Evolutionary conservation across 306 rosid species (phyloP).

Genomic region (Arachis hypogaea): DNA sequence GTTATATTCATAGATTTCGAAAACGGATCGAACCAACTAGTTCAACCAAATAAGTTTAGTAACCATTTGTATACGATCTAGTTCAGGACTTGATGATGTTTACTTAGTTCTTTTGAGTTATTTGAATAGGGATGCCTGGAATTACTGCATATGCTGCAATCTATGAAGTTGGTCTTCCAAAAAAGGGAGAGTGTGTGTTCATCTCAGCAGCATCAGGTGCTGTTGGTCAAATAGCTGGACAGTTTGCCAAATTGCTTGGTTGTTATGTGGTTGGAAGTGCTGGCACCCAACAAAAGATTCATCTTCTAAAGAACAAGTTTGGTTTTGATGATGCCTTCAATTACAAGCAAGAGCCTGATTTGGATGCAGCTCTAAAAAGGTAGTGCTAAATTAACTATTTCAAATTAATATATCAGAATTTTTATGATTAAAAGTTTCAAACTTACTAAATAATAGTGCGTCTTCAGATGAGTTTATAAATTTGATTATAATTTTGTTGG

Average conservation of each 20-base stretch:
- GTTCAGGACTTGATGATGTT: no score
- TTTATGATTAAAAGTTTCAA: no score
- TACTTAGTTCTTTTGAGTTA: not conserved
- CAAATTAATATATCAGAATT: no score
- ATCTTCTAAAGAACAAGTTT: conserved; percentile 42
- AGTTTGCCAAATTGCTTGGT: conserved; percentile 41
- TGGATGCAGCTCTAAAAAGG: conserved; percentile 43
- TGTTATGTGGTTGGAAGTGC: conserved; percentile 49
- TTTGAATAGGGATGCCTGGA: conserved; percentile 45
- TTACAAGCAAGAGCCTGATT: conserved; percentile 43
- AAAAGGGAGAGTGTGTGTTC: conserved; percentile 40
- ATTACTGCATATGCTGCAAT: conserved; percentile 41
- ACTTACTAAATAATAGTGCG: not conserved
- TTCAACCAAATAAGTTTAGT: not conserved
- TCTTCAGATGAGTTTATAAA: not conserved
- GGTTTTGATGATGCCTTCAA: conserved; percentile 48
- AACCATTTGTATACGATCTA: not conserved
- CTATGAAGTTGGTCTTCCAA: conserved; percentile 30
- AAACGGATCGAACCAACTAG: no score
- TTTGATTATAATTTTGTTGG: not conserved
- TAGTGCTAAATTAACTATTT: no score
- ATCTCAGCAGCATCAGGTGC: conserved; percentile 47
- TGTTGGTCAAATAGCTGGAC: conserved; percentile 46
- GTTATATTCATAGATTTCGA: no score
- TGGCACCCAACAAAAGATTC: conserved; percentile 44